Evolutionary conservation across 306 rosid genomes (phyloP).

Genomic region (Luffa acutangula): DNA sequence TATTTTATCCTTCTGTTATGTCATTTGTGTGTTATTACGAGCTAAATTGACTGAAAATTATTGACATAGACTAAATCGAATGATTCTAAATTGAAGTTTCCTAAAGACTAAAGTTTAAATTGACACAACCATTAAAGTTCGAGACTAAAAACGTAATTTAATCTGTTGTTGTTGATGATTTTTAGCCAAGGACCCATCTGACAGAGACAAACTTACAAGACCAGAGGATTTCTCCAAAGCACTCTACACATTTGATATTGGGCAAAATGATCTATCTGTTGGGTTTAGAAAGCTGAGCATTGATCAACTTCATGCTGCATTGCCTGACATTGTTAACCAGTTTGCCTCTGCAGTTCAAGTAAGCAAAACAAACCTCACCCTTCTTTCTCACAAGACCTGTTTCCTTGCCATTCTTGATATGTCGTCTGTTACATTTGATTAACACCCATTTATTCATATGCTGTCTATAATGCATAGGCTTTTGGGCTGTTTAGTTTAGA

Average conservation of each 20-base stretch:
- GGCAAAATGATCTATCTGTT: conserved; percentile 79
- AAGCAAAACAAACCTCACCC: conserved; percentile 9
- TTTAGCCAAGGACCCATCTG: conserved; percentile 41
- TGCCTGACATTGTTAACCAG: conserved; percentile 69
- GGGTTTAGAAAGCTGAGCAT: conserved; percentile 62
- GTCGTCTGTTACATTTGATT: neutral
- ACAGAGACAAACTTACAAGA: conserved; percentile 48
- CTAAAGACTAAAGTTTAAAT: neutral
- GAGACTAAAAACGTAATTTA: neutral
- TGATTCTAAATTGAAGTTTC: neutral
- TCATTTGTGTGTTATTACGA: neutral
- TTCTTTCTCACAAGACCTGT: neutral
- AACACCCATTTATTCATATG: neutral
- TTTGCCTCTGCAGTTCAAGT: conserved; percentile 72
- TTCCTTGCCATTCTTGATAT: neutral
- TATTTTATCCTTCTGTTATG: too few species aligned
- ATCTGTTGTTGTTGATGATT: neutral
- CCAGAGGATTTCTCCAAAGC: conserved; percentile 80
- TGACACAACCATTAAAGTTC: neutral
- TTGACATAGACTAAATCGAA: neutral
- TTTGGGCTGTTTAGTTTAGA: neutral
- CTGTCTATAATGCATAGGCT: neutral
- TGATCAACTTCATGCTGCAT: conserved; percentile 48
- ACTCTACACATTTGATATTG: conserved; percentile 82
- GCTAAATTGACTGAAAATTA: neutral